Conservation (phyloP, 202 grass and related monocot genomes). For the Panicum virgatum region DNA sequence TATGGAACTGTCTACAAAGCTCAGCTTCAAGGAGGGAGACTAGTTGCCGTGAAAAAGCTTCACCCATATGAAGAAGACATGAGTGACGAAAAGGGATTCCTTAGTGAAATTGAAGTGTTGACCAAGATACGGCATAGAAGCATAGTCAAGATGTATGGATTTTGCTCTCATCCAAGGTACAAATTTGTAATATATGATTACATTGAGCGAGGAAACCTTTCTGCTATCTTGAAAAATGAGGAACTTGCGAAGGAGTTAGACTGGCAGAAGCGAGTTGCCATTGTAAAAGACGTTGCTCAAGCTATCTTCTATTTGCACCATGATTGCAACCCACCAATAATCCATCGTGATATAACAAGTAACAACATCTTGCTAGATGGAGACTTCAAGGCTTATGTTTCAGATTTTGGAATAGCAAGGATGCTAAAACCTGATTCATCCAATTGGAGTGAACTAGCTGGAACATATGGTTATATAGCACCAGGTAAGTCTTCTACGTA, state of each 20-base stretch:
- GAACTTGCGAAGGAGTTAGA: not conserved
- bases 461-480: conserved; percentile 21
- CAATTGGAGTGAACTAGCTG: not conserved
- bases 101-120: not conserved
- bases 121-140: not conserved
- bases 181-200: not conserved
- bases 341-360: conserved; percentile 33
- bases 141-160: not conserved
- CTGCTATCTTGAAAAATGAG: no score
- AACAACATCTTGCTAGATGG: conserved; percentile 18
- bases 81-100: not conserved
- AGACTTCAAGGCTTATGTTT: not conserved
- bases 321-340: conserved; percentile 16
- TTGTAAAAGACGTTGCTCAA: not conserved
- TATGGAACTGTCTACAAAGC: conserved; percentile 8
- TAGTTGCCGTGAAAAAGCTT: not conserved
- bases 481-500: not conserved
- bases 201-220: not conserved
- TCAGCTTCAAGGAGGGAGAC: not conserved
- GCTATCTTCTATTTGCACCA: conserved; percentile 3
- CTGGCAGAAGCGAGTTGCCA: not conserved
- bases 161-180: not conserved
- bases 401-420: conserved; percentile 26
- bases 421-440: not conserved
- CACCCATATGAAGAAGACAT: not conserved